Base-by-base conservation (phyloP, 225 moss, liverwort and hornwort species). In the Pseudoscleropodium purum region DNA sequence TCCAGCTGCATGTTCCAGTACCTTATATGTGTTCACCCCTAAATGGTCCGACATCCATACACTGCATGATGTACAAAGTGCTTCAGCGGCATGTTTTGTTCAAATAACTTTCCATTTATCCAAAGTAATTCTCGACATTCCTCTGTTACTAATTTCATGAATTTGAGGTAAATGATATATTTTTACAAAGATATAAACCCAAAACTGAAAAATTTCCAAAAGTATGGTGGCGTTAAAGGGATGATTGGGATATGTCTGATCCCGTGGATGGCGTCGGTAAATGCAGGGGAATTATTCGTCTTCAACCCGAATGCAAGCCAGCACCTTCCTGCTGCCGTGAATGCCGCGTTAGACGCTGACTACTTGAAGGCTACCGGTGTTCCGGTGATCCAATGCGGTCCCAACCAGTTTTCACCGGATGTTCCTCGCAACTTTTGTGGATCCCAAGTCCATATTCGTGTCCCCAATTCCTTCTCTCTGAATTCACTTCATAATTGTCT, bases 271-370 rank as follows among this genome's bases (percentile, higher is more conserved):
- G 66, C 7, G 23, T 29, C 7, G 52, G 26, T 34, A 47, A 37
- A 51, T 83, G 73, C 94, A 98, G 98, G 95, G 95, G 95, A 95
- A 5, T 86, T 98, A 88, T 91, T 92, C 41, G 74, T 94, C 15
- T 93, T 97, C 88, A 94, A 97, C 78, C 91, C 93, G 60, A 93
- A 93, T 34, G 79, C 90, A 13, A 92, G 95, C 52, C 89, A 92
- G 36, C 94, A 95, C 83, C 92, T 96, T 33, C 96, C 96, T 76
- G 97, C 95, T 45, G 87, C 83, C 14, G 94, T 90, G 43, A 96
- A 95, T 86, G 95, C 97, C 26, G 97, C 97, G 29, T 76, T 98
- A 66, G 97, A 91, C 90, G 95, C 95, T 4, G 98, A 98, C 89
- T 96, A 96, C 79, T 77, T 98, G 85, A 90, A 83, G 72, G 93